These are phyloP conservation scores for Pleurostoma richardsiae DNA, from an alignment of 2,329 filamentous ascomycete genomes.

Conservation along the genomic window DNA sequence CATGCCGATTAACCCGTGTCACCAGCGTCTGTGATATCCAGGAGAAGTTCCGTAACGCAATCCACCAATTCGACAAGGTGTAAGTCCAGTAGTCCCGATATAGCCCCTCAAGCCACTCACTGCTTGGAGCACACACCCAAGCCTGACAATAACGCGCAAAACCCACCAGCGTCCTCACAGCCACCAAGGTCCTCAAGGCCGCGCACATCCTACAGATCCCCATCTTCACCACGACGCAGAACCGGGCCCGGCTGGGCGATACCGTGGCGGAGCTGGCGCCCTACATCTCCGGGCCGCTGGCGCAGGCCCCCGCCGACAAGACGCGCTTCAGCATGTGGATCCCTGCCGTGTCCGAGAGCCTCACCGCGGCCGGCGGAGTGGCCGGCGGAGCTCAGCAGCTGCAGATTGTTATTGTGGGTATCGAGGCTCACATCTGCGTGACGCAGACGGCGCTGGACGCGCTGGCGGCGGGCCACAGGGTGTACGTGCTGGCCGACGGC, in stretches of 20 bases:
- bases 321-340: constrained; percentile 86
- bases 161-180: constrained; percentile 52
- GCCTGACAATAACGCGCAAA: neutral
- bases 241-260: constrained; percentile 68
- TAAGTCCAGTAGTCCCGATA: constrained; percentile 28
- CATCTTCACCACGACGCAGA: constrained; percentile 83
- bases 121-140: constrained; percentile 1
- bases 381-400: constrained; percentile 28
- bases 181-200: constrained; percentile 64
- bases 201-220: constrained; percentile 66
- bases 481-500: constrained; percentile 84
- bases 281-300: constrained; percentile 42
- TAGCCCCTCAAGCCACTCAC: constrained; percentile 1
- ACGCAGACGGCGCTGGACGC: constrained; percentile 88
- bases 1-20: too few relatives aligned
- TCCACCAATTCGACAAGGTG: constrained; percentile 82
- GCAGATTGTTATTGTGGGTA: constrained; percentile 77
- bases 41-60: constrained; percentile 81
- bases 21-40: constrained; percentile 87
- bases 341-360: constrained; percentile 51
- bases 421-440: constrained; percentile 92
- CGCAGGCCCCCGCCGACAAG: constrained; percentile 64
- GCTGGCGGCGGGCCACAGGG: constrained; percentile 66
- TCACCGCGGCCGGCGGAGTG: constrained; percentile 17
- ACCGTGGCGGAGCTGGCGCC: constrained; percentile 68